A percentile compares a stretch with the other conserved stretches of the same genome.
phyloP scores from a whole-genome alignment of 352 stramenopile genomes.

The Phytophthora agathidicida region DNA sequence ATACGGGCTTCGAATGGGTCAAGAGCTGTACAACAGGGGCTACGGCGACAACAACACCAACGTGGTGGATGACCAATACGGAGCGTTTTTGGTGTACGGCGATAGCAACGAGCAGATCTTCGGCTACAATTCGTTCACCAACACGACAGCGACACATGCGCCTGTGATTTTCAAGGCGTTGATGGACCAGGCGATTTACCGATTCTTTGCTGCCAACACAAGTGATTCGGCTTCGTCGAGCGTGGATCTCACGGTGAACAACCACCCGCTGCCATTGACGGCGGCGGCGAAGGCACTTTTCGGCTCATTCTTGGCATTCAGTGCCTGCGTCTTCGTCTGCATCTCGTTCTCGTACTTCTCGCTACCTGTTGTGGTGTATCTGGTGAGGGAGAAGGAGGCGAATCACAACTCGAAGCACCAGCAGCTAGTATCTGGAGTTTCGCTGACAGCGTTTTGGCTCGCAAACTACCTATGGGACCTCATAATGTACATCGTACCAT shows the following conservation, averaged over 20 bases:
- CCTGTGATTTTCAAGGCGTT: conserved; percentile 52
- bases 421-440: conserved; percentile 93
- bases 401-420: conserved; percentile 94
- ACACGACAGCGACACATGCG: conserved; percentile 48
- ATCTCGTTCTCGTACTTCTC: conserved; percentile 92
- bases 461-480: conserved; percentile 94
- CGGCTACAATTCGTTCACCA: conserved; percentile 57
- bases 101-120: conserved; percentile 36
- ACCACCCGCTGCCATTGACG: conserved; percentile 43
- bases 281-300: conserved; percentile 38
- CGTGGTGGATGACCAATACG: conserved; percentile 33
- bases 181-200: conserved; percentile 52
- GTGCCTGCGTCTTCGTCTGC: conserved; percentile 79
- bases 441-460: conserved; percentile 93
- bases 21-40: conserved; percentile 47
- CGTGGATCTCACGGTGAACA: conserved; percentile 46
- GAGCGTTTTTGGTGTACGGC: conserved; percentile 42
- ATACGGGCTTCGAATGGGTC: conserved; percentile 35
- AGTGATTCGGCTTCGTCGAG: conserved; percentile 6
- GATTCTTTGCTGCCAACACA: conserved; percentile 37
- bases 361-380: conserved; percentile 90
- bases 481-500: conserved; percentile 88
- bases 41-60: conserved; percentile 19
- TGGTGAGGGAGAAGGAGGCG: conserved; percentile 93
- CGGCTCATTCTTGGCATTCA: conserved; percentile 53